Conservation (phyloP, 2,329 filamentous ascomycete species). For the Apiospora phragmitis region DNA sequence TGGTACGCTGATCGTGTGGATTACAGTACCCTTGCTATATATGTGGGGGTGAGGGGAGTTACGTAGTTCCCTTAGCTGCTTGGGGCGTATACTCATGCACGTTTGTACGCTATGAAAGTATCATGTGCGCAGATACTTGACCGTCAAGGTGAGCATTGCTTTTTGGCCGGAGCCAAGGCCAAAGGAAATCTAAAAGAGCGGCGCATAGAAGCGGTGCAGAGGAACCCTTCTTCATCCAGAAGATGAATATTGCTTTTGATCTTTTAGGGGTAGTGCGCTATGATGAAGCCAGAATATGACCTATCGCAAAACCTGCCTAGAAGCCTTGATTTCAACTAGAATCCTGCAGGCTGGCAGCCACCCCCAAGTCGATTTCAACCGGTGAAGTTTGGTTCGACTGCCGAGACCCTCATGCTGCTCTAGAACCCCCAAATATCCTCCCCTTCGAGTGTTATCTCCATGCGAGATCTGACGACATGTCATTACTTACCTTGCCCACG, state of each 20-base stretch:
- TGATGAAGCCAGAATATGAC: neutral
- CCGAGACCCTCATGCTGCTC: neutral
- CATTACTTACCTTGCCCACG: slow-evolving; percentile 2
- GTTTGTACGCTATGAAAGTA: neutral
- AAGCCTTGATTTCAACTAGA: neutral
- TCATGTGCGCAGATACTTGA: neutral
- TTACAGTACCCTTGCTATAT: neutral
- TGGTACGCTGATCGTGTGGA: neutral
- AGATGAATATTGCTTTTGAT: neutral
- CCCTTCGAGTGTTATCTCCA: neutral
- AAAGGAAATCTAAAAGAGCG: neutral
- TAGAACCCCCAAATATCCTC: neutral
- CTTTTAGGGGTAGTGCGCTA: neutral
- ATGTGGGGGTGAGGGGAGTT: neutral
- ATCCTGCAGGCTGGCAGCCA: slow-evolving; percentile 2
- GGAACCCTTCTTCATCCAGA: neutral
- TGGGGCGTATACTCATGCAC: neutral
- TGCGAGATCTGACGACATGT: slow-evolving; percentile 7
- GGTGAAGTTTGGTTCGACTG: slow-evolving; percentile 5
- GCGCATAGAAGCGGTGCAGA: neutral
- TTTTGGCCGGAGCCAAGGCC: neutral
- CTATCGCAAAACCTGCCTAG: neutral
- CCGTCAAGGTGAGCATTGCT: neutral
- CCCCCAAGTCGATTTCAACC: neutral
- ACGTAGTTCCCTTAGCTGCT: neutral